Evolutionary conservation across 1,284 basidiomycete genomes (phyloP).

Genomic region (Rhodotorula sp.): DNA sequence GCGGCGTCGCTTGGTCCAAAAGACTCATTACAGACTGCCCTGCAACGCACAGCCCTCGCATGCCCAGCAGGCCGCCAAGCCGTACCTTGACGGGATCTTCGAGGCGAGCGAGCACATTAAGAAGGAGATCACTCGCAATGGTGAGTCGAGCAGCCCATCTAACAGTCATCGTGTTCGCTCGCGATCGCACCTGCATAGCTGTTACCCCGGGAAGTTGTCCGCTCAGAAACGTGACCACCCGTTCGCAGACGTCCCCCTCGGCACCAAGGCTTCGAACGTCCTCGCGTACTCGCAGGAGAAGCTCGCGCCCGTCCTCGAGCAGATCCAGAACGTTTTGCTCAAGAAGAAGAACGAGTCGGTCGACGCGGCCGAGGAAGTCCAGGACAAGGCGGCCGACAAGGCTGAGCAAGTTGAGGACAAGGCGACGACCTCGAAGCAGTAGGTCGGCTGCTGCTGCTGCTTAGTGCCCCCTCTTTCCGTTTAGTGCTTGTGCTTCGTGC

Average conservation of each 20-base stretch:
- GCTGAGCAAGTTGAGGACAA: not conserved
- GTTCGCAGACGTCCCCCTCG: slow-evolving; percentile 25
- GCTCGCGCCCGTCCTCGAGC: slow-evolving; percentile 29
- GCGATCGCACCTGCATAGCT: not conserved
- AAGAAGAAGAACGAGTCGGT: slow-evolving; percentile 27
- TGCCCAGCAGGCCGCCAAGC: slow-evolving; percentile 31
- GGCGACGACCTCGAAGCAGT: not conserved
- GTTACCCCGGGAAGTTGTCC: not conserved
- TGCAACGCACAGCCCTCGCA: slow-evolving; percentile 19
- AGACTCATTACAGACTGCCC: fast-evolving
- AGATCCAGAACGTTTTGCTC: slow-evolving; percentile 19
- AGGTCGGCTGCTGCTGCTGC: not conserved
- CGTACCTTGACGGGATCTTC: slow-evolving; percentile 20
- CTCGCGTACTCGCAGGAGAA: slow-evolving; percentile 35
- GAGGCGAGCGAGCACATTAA: slow-evolving; percentile 26
- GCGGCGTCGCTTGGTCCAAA: not conserved
- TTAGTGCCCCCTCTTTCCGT: not conserved
- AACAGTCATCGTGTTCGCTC: not conserved
- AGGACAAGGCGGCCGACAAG: slow-evolving; percentile 10
- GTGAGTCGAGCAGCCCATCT: slow-evolving; percentile 7
- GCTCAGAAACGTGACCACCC: not conserved
- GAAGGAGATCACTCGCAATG: slow-evolving; percentile 25
- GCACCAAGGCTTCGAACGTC: slow-evolving; percentile 30
- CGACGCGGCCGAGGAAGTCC: not conserved
- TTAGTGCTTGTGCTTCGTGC: not conserved